Base-by-base conservation (phyloP, 2,329 filamentous ascomycete genomes). In the Uncinocarpus reesii region DNA sequence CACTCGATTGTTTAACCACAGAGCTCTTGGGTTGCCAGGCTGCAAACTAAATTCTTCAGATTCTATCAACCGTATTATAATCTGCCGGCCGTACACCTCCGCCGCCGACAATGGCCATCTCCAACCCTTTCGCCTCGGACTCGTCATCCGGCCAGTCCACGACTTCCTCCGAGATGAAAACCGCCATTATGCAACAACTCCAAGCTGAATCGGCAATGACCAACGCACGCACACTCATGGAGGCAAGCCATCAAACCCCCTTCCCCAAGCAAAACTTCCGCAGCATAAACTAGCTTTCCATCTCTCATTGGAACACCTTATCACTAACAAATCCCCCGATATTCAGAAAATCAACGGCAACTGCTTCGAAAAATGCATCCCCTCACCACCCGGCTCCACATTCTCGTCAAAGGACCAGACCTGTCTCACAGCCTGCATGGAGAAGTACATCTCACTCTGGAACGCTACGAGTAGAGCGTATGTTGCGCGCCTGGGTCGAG, bases 391-490 rank as follows among this genome's bases (percentile, higher is more conserved):
- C 47, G 81, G 83, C 50, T 65, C 73, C 42, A 79, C 78, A 47
- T 69, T 89, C 48, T 81, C 80, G 42, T 77, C 74, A 66, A 67
- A 75, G 66, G 85, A 90, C 65, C 73, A 79, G 61, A 73, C 76
- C 18, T 90, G 85, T 71, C 75, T 85, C 61, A 84, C 77, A 16
- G 73, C 76, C 52, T 90, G 85, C 72, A 85, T 88, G 79, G 84
- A 89, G 60, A 89, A 89, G 68, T 90, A 89, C 73, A 86, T 89
- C 74, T 70, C 75, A 26, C 77, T 83, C 8, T 90, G 85, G 85
- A 88, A 88, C 69, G 71, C 76, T 54, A 80, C 86, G 60, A 84
- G 81, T 70, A 66, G 73, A 41, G 74, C 80, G 34, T 87, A 86
- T 64, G 77, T 86, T 60, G 66, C 67, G 53, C 74, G 66, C 13